Base-by-base conservation (phyloP, 768 basidiomycete genomes). In the Phylloporus rhodoxanthus region DNA sequence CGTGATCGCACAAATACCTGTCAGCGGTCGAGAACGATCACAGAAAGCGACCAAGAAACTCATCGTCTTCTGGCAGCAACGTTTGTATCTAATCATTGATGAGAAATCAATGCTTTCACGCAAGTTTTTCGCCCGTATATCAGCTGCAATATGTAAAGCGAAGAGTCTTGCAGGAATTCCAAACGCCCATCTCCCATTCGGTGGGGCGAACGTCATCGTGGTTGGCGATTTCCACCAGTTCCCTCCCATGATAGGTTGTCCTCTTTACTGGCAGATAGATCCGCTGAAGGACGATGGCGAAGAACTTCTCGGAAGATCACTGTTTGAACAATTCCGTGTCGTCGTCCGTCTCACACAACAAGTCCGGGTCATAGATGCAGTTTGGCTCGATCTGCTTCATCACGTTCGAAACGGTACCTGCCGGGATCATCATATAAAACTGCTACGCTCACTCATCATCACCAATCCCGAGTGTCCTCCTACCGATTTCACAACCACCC, bases 391-490 rank as follows among this genome's bases (percentile, higher is more conserved):
- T 28, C 19, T 47, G 2, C 26, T 47, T 46, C 10, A 37, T 19
- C n/a, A n/a, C n/a, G 3, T 47, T 14, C 23, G 26, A n/a, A n/a
- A n/a, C n/a, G 71, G 73, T 0, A 47, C 50, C 5, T 66, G 70
- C 44, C 48, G 29, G 1, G 53, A 59, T 15, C 53, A 59, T 2
- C 64, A 74, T 42, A 40, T 36, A 0, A 5, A 5, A 17, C 71
- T 66, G 45, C 59, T 75, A 2, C n/a, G 52, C 2, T 32, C 38
- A 1, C 48, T 65, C 0, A 48, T 69, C 0, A 26, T 70, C 0
- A 55, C 43, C 1, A 29, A 62, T 30, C 48, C 51, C 0, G 1
- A 26, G 0, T 67, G 63, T 33, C 47, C 39, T 3, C 14, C 30
- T 8, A 57, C 68, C 0, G 62, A 71, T 29, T 71, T 67, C 44